phyloP scores from a whole-genome alignment of 2,329 filamentous ascomycete species.

The Ophidiomyces ophidiicola region DNA sequence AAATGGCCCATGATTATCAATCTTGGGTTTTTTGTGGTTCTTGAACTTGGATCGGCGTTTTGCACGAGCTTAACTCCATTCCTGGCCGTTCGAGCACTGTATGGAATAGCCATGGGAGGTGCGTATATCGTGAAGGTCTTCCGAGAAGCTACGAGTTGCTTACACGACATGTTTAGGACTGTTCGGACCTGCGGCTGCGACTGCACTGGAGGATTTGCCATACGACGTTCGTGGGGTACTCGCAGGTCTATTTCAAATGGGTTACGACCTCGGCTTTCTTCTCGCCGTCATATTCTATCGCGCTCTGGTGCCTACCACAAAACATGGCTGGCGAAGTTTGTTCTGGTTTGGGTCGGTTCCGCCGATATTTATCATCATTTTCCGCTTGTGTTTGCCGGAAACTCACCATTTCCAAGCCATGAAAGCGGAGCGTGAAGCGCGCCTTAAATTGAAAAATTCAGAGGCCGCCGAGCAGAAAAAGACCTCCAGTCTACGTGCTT shows the following conservation, averaged over 20 bases:
- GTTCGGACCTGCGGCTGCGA: slow-evolving; percentile 51
- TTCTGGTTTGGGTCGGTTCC: slow-evolving; percentile 83
- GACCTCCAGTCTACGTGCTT: slow-evolving; percentile 6
- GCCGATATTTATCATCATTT: slow-evolving; percentile 67
- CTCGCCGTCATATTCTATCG: slow-evolving; percentile 45
- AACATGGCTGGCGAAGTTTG: slow-evolving; percentile 69
- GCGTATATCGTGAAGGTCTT: neutral
- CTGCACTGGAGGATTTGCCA: slow-evolving; percentile 51
- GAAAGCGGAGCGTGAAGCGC: slow-evolving; percentile 24
- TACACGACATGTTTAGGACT: slow-evolving; percentile 25
- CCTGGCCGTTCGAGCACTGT: slow-evolving; percentile 47
- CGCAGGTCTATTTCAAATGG: slow-evolving; percentile 51
- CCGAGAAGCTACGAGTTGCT: slow-evolving; percentile 8
- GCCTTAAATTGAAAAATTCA: neutral
- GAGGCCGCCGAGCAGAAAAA: slow-evolving; percentile 18
- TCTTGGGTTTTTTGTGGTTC: slow-evolving; percentile 48
- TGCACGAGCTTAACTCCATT: slow-evolving; percentile 47
- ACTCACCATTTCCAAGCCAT: slow-evolving; percentile 53
- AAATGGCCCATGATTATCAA: slow-evolving; percentile 52
- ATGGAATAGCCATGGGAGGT: slow-evolving; percentile 52
- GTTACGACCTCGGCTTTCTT: slow-evolving; percentile 54
- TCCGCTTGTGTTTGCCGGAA: slow-evolving; percentile 66
- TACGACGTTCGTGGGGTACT: slow-evolving; percentile 46
- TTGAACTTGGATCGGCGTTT: slow-evolving; percentile 51
- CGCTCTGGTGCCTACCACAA: slow-evolving; percentile 51